These are phyloP conservation scores for Taxillus chinensis DNA, from an alignment of 164 flowering plant species.

Conservation along the genomic window DNA sequence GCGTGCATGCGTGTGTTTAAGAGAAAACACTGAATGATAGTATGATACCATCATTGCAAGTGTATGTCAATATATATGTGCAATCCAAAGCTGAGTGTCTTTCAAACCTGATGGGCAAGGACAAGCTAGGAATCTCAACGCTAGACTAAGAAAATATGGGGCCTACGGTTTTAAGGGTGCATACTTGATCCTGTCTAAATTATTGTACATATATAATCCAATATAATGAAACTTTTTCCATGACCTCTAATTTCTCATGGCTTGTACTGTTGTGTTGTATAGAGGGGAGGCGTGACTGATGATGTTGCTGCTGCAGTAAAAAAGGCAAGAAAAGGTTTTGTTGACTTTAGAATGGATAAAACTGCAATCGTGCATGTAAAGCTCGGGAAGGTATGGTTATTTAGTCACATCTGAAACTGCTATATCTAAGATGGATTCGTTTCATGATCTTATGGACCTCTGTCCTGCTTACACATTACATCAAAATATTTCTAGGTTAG, in stretches of 20 bases:
- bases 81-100: no score
- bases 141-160: no score
- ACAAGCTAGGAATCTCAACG: no score
- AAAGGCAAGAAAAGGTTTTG: constrained; percentile 58
- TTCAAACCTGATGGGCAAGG: no score
- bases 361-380: constrained; percentile 85
- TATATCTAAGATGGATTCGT: neutral
- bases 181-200: no score
- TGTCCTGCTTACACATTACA: constrained; percentile 7
- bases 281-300: constrained; percentile 78
- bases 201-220: neutral
- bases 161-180: no score
- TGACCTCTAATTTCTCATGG: neutral
- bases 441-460: constrained; percentile 2
- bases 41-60: no score
- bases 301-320: constrained; percentile 62
- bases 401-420: neutral
- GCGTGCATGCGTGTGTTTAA: no score
- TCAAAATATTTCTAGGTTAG: constrained; percentile 37
- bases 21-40: no score
- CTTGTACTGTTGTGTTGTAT: constrained; percentile 8
- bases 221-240: neutral
- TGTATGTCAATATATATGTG: no score
- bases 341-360: constrained; percentile 76
- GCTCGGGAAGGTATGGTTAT: constrained; percentile 73